Evolutionary conservation across 345 rosid species (phyloP).

Genomic region (Laguncularia racemosa): DNA sequence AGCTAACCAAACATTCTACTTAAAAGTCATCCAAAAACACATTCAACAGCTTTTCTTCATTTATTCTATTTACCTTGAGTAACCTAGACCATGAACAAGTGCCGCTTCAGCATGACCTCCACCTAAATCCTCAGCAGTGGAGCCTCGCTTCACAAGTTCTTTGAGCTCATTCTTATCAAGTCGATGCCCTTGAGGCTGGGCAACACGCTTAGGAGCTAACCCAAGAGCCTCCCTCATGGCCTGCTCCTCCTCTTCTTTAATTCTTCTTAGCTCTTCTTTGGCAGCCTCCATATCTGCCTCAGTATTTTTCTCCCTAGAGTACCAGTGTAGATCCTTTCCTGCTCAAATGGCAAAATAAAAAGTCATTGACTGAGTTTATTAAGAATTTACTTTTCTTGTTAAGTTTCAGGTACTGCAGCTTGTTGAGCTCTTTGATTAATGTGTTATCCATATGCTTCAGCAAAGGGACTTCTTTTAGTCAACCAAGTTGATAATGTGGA

Average conservation of each 20-base stretch:
- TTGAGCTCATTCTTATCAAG: constrained; percentile 90
- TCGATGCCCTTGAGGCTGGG: constrained; percentile 68
- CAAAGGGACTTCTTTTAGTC: too few species aligned
- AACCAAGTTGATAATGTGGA: too few species aligned
- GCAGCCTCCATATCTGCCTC: constrained; percentile 47
- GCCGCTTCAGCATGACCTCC: constrained; percentile 92
- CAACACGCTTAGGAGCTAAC: constrained; percentile 75
- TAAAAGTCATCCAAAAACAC: too few species aligned
- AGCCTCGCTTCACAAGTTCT: constrained; percentile 86
- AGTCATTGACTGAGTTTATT: background rate
- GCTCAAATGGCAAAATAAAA: constrained; percentile 5
- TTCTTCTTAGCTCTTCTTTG: constrained; percentile 80
- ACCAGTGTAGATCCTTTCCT: constrained; percentile 98
- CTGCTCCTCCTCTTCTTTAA: constrained; percentile 95
- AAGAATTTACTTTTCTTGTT: too few species aligned
- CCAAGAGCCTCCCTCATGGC: constrained; percentile 99
- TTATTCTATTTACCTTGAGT: constrained; percentile 45
- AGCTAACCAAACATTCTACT: background rate
- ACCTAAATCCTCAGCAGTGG: constrained; percentile 95
- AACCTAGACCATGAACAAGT: constrained; percentile 83
- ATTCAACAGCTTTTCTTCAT: background rate
- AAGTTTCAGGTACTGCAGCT: too few species aligned
- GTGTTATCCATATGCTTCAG: too few species aligned
- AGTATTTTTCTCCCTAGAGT: constrained; percentile 58
- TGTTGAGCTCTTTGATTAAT: too few species aligned